phyloP scores from a whole-genome alignment of 306 rosid genomes.

The Leucaena leucocephala region DNA sequence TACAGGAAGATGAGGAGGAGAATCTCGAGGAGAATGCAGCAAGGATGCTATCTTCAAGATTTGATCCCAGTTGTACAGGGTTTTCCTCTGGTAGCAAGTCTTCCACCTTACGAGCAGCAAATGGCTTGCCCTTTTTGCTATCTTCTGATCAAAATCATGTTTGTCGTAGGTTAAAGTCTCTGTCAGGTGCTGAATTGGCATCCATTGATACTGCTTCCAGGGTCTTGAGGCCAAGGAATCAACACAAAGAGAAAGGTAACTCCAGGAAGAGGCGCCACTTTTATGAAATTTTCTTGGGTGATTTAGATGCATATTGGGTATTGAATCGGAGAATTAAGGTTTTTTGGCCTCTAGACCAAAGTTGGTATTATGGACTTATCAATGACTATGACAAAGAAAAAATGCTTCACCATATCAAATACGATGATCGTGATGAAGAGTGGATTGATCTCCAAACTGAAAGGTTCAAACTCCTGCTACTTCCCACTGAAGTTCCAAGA shows the following conservation, averaged over 20 bases:
- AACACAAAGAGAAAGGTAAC: constrained; percentile 51
- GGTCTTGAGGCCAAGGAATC: constrained; percentile 76
- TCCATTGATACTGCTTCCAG: constrained; percentile 71
- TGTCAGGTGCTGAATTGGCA: constrained; percentile 58
- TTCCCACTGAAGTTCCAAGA: constrained; percentile 78
- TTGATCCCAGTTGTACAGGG: constrained; percentile 80
- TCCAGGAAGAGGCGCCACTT: constrained; percentile 75
- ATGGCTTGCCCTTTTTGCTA: constrained; percentile 33
- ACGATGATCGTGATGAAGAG: constrained; percentile 85
- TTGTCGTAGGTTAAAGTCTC: constrained; percentile 46
- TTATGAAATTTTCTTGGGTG: constrained; percentile 63
- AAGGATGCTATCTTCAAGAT: constrained; percentile 82
- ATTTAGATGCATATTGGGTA: constrained; percentile 68
- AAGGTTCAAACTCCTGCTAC: constrained; percentile 79
- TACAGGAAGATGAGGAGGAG: constrained; percentile 66
- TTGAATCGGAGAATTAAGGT: constrained; percentile 70
- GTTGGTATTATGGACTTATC: constrained; percentile 79
- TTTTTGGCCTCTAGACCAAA: constrained; percentile 84
- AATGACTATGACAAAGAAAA: constrained; percentile 65
- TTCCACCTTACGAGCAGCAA: constrained; percentile 46
- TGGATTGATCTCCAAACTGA: constrained; percentile 76
- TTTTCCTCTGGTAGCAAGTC: constrained; percentile 58
- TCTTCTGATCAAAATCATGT: constrained; percentile 53
- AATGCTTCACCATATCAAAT: constrained; percentile 75
- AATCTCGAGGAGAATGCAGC: constrained; percentile 92